A percentile compares a stretch with the other conserved stretches of the same genome.
phyloP scores from a whole-genome alignment of 208 protist species.

The Acanthamoeba castellanii region DNA sequence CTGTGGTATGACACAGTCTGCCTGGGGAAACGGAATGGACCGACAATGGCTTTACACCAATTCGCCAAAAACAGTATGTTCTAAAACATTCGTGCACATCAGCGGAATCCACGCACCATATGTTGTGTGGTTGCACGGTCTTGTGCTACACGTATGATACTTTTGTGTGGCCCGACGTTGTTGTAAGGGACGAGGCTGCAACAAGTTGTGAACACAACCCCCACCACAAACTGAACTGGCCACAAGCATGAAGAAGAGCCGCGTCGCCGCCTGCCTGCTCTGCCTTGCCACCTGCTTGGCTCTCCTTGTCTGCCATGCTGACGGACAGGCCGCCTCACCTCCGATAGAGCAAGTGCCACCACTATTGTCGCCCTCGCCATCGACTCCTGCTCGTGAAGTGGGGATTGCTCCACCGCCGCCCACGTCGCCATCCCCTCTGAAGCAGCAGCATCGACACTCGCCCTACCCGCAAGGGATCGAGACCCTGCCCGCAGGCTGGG shows the following conservation, averaged over 20 bases:
- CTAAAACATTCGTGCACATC: too few species aligned
- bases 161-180: too few species aligned
- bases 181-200: too few species aligned
- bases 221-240: too few species aligned
- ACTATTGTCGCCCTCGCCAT: neutral
- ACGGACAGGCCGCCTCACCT: neutral
- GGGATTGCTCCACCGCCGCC: too few species aligned
- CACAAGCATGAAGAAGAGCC: neutral
- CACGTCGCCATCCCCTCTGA: neutral
- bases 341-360: neutral
- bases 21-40: too few species aligned
- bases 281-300: neutral
- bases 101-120: too few species aligned
- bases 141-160: too few species aligned
- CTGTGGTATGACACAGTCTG: constrained; percentile 53
- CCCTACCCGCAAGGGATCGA: neutral
- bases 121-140: too few species aligned
- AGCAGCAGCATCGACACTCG: neutral
- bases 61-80: too few species aligned
- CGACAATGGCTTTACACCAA: too few species aligned
- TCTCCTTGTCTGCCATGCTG: neutral
- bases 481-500: neutral
- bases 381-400: neutral
- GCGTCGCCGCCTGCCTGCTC: neutral
- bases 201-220: too few species aligned